These are phyloP conservation scores for Ophiostoma sp. DNA, from an alignment of 2,329 filamentous ascomycete genomes.

Conservation along the genomic window DNA sequence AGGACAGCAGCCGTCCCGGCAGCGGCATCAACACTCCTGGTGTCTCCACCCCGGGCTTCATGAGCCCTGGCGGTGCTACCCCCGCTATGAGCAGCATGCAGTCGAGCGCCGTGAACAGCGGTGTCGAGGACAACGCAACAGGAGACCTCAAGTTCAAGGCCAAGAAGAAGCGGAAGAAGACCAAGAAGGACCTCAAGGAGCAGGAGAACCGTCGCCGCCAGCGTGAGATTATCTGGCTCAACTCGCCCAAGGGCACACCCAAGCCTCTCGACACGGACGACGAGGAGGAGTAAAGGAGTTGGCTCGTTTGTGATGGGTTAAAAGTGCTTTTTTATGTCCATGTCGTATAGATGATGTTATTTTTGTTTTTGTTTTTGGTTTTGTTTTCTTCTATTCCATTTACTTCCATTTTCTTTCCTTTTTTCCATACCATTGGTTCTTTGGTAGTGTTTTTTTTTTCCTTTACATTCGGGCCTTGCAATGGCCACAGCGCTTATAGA, in stretches of 20 bases:
- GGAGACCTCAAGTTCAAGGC: slow-evolving; percentile 74
- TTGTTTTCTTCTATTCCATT: not conserved
- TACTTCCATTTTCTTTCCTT: not conserved
- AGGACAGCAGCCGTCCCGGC: slow-evolving; percentile 64
- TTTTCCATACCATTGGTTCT: not conserved
- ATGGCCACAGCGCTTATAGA: slow-evolving; percentile 7
- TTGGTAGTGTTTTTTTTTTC: not conserved
- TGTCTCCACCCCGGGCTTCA: slow-evolving; percentile 42
- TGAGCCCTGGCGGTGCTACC: slow-evolving; percentile 33
- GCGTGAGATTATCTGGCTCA: slow-evolving; percentile 80
- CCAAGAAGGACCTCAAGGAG: slow-evolving; percentile 93
- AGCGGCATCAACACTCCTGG: slow-evolving; percentile 33
- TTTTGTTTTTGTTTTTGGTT: not conserved
- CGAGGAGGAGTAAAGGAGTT: slow-evolving; percentile 40
- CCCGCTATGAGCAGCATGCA: slow-evolving; percentile 48
- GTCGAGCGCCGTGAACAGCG: slow-evolving; percentile 67
- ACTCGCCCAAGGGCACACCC: slow-evolving; percentile 77
- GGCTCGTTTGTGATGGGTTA: not conserved
- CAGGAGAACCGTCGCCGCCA: slow-evolving; percentile 78
- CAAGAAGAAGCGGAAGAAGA: slow-evolving; percentile 98
- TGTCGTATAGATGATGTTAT: not conserved
- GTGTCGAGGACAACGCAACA: slow-evolving; percentile 66
- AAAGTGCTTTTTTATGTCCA: slow-evolving; percentile 7
- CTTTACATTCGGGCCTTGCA: not conserved
- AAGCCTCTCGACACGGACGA: slow-evolving; percentile 73